Evolutionary conservation across 2,329 filamentous ascomycete genomes (phyloP).

Genomic region (Orbilia ellipsospora): DNA sequence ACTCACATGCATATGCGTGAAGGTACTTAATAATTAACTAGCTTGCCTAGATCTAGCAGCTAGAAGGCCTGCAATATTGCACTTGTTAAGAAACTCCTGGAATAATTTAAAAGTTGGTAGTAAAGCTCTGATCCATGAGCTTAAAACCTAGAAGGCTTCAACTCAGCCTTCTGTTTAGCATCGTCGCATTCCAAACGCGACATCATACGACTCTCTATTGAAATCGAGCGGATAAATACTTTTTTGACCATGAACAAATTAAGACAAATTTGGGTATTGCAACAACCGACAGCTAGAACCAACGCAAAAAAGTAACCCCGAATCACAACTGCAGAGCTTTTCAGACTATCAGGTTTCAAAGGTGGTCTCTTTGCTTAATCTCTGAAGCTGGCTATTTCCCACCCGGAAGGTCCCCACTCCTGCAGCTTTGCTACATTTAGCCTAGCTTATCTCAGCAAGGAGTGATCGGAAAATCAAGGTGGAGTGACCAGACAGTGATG

Average conservation of each 20-base stretch:
- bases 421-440: constrained; percentile 37
- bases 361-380: not conserved
- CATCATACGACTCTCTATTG: too few relatives aligned
- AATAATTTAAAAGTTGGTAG: too few relatives aligned
- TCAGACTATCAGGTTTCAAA: not conserved
- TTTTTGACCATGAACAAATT: not conserved
- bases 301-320: constrained; percentile 19
- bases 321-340: not conserved
- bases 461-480: constrained; percentile 46
- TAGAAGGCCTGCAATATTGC: constrained; percentile 14
- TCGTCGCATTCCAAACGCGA: too few relatives aligned
- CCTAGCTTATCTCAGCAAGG: constrained; percentile 21
- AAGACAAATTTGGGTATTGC: constrained; percentile 7
- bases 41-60: constrained; percentile 26
- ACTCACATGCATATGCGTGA: too few relatives aligned
- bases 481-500: constrained; percentile 50
- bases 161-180: too few relatives aligned
- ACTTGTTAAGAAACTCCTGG: not conserved
- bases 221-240: too few relatives aligned
- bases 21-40: constrained; percentile 1
- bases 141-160: not conserved
- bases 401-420: constrained; percentile 36
- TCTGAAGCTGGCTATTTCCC: constrained; percentile 18
- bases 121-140: constrained; percentile 1
- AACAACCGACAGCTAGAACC: constrained; percentile 14